A percentile compares a stretch with the other conserved stretches of the same genome.
Evolutionary conservation across 2,329 filamentous ascomycete genomes (phyloP).

Genomic region (Alternaria gaisen): DNA sequence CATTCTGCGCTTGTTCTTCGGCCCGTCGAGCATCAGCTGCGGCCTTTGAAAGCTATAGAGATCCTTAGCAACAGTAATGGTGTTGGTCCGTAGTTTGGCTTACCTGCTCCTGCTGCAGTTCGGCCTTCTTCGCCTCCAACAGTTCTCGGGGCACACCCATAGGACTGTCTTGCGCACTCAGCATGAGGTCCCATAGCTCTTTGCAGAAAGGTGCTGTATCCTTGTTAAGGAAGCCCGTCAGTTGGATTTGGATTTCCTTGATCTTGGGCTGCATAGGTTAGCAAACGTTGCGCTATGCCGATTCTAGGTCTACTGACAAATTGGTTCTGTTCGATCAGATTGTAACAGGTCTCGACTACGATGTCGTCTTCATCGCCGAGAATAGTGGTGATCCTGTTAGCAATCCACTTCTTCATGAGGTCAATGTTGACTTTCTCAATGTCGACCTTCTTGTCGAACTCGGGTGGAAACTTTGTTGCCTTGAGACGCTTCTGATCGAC

Average conservation of each 20-base stretch:
- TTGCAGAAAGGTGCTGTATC: constrained; percentile 90
- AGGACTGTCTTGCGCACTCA: constrained; percentile 87
- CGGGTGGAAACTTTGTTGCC: constrained; percentile 90
- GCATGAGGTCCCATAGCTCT: constrained; percentile 87
- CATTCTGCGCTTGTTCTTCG: constrained; percentile 70
- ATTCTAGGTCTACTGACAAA: constrained; percentile 67
- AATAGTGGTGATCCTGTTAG: constrained; percentile 84
- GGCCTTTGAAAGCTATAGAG: constrained; percentile 78
- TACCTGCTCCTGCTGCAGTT: constrained; percentile 95
- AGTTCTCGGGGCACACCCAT: constrained; percentile 94
- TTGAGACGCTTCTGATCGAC: constrained; percentile 90
- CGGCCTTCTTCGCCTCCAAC: constrained; percentile 93
- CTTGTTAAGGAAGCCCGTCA: constrained; percentile 94
- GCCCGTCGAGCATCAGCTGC: constrained; percentile 77
- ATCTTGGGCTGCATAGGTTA: constrained; percentile 78
- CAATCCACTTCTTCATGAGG: constrained; percentile 99
- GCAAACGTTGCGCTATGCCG: constrained; percentile 6
- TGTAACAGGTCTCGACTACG: constrained; percentile 83
- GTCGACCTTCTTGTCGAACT: constrained; percentile 96
- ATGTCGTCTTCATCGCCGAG: constrained; percentile 95
- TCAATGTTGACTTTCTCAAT: constrained; percentile 97
- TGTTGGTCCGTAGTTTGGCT: constrained; percentile 7
- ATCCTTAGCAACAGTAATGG: constrained; percentile 28
- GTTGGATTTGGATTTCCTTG: constrained; percentile 91
- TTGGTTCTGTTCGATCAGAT: constrained; percentile 74